phyloP scores from a whole-genome alignment of 2,329 filamentous ascomycete genomes.

The Rachicladosporium sp. region DNA sequence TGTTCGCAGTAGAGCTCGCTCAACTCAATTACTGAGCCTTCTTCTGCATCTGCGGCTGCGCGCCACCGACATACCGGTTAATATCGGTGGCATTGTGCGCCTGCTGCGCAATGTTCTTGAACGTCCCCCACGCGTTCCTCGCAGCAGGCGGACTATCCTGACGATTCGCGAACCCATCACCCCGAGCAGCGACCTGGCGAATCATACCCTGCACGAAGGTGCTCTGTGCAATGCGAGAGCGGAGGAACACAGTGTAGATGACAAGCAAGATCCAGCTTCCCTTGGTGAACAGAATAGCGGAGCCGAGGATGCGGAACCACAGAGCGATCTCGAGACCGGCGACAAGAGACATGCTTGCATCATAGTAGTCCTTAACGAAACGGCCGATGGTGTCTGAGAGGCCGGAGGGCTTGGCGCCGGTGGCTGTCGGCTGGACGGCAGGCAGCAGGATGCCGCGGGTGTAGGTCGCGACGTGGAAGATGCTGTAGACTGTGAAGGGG shows the following conservation, averaged over 20 bases:
- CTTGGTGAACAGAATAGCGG: conserved; percentile 76
- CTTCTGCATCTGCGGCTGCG: conserved; percentile 43
- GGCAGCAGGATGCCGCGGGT: conserved; percentile 87
- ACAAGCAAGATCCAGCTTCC: conserved; percentile 79
- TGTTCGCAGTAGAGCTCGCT: no score
- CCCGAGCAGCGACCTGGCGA: conserved; percentile 55
- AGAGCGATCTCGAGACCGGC: conserved; percentile 77
- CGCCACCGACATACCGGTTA: conserved; percentile 54
- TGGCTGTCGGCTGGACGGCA: conserved; percentile 57
- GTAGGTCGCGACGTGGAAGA: conserved; percentile 98
- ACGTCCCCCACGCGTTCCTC: conserved; percentile 64
- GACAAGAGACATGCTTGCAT: conserved; percentile 87
- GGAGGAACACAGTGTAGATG: conserved; percentile 85
- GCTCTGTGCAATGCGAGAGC: conserved; percentile 81
- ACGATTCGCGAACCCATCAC: conserved; percentile 72
- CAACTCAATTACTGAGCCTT: conserved; percentile 34
- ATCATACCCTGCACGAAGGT: conserved; percentile 81
- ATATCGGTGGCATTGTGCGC: conserved; percentile 71
- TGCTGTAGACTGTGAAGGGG: conserved; percentile 89
- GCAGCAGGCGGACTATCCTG: conserved; percentile 75
- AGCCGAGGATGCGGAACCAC: conserved; percentile 70
- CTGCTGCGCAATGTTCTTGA: conserved; percentile 62
- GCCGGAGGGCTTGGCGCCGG: conserved; percentile 47
- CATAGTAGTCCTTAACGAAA: conserved; percentile 98
- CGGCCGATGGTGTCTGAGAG: conserved; percentile 72